A percentile compares a stretch with the other conserved stretches of the same genome.
Evolutionary conservation across 2,329 filamentous ascomycete species (phyloP).

Genomic region (Onygenales sp.): DNA sequence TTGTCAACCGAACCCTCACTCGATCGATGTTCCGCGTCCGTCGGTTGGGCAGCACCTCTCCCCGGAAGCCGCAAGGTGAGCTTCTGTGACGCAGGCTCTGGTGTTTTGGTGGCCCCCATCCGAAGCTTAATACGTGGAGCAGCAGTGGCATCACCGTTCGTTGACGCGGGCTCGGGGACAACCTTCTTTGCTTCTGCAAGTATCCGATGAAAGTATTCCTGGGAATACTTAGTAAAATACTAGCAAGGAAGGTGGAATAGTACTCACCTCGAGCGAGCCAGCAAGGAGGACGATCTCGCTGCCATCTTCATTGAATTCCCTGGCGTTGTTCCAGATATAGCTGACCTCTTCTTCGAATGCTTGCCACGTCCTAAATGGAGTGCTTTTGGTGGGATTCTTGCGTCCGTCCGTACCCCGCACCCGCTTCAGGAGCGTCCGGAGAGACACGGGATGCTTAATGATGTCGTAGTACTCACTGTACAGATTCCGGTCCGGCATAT

Average conservation of each 20-base stretch:
- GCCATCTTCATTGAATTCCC: conserved; percentile 83
- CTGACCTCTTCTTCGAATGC: conserved; percentile 71
- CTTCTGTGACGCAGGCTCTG: conserved; percentile 44
- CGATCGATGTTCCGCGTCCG: conserved; percentile 29
- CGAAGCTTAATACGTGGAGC: conserved; percentile 76
- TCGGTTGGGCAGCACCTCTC: conserved; percentile 42
- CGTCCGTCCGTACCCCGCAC: conserved; percentile 65
- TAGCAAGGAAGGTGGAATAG: conserved; percentile 5
- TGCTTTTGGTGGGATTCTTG: conserved; percentile 48
- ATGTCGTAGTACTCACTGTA: conserved; percentile 75
- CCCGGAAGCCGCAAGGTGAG: conserved; percentile 64
- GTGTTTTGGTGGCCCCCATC: conserved; percentile 40
- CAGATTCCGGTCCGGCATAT: conserved; percentile 63
- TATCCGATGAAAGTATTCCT: conserved; percentile 61
- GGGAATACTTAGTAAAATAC: conserved; percentile 4
- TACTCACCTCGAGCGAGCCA: conserved; percentile 63
- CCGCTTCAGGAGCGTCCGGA: conserved; percentile 67
- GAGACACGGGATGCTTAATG: conserved; percentile 69
- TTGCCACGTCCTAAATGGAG: conserved; percentile 74
- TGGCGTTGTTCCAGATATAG: conserved; percentile 79
- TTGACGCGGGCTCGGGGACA: conserved; percentile 53
- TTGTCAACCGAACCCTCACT: conserved; percentile 45
- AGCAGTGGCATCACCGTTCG: conserved; percentile 27
- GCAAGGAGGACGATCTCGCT: conserved; percentile 75
- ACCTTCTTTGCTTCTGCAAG: conserved; percentile 62